Evolutionary conservation across 2,329 filamentous ascomycete genomes (phyloP).

Genomic region (Raffaelea arxii): DNA sequence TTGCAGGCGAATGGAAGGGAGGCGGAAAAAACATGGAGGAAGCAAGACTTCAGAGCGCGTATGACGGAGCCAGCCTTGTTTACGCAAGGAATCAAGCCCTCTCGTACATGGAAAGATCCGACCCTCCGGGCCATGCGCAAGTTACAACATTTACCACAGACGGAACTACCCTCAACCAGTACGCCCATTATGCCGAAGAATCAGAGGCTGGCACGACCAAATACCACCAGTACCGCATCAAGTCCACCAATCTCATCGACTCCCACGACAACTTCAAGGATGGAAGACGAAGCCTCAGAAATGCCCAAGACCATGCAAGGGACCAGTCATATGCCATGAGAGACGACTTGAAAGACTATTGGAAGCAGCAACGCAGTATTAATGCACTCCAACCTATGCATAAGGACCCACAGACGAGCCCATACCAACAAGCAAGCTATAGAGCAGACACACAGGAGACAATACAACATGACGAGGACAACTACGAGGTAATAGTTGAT

Average conservation of each 20-base stretch:
- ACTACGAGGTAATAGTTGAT: no score
- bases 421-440: no score
- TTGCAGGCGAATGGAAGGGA: slow-evolving; percentile 18
- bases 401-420: no score
- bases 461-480: no score
- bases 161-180: slow-evolving; percentile 16
- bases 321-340: slow-evolving; percentile 6
- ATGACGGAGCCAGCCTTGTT: slow-evolving; percentile 19
- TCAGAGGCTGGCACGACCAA: not conserved
- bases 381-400: no score
- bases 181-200: slow-evolving; percentile 17
- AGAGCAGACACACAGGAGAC: no score
- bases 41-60: slow-evolving; percentile 6
- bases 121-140: slow-evolving; percentile 12
- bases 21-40: slow-evolving; percentile 8
- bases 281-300: slow-evolving; percentile 4
- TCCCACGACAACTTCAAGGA: slow-evolving; percentile 1
- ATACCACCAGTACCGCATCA: slow-evolving; percentile 15
- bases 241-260: slow-evolving; percentile 7
- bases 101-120: slow-evolving; percentile 8
- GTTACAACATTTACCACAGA: slow-evolving; percentile 18
- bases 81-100: slow-evolving; percentile 18
- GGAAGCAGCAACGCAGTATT: no score
- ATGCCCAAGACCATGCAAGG: slow-evolving; percentile 5
- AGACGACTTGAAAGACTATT: slow-evolving; percentile 3